A percentile compares a stretch with the other conserved stretches of the same genome.
These are phyloP conservation scores for Diaporthe ampelina DNA, from an alignment of 2,329 filamentous ascomycete species.

Conservation along the genomic window DNA sequence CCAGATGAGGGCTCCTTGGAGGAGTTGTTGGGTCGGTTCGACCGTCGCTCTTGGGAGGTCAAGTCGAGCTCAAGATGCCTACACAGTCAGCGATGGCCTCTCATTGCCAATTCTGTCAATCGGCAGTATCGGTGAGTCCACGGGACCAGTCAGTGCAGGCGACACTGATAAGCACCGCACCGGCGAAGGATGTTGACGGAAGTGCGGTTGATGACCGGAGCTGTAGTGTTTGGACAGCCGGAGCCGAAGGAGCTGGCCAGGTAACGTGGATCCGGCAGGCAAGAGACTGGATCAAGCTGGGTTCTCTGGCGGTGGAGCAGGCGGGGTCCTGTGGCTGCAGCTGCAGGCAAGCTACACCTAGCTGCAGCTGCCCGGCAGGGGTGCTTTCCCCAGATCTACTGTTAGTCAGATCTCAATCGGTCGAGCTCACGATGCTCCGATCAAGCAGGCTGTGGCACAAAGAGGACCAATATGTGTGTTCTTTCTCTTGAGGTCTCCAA, in stretches of 20 bases:
- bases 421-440: not conserved
- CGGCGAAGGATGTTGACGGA: not conserved
- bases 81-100: slow-evolving; percentile 3
- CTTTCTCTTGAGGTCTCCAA: not conserved
- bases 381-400: not conserved
- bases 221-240: not conserved
- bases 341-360: slow-evolving; percentile 17
- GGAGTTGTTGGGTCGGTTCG: not conserved
- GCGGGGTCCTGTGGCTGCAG: slow-evolving; percentile 4
- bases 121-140: too few relatives aligned
- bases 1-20: not conserved
- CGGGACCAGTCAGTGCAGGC: not conserved
- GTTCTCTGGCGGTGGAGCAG: not conserved
- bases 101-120: not conserved
- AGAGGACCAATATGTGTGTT: not conserved
- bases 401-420: slow-evolving; percentile 9
- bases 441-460: not conserved
- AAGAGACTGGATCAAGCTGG: not conserved
- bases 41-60: not conserved
- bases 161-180: not conserved
- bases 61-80: slow-evolving; percentile 9
- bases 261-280: slow-evolving; percentile 18
- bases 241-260: slow-evolving; percentile 27
- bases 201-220: slow-evolving; percentile 2
- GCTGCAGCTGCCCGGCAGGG: slow-evolving; percentile 22